Evolutionary conservation across 2,329 filamentous ascomycete species (phyloP).

Genomic region (Colletotrichum sp.): DNA sequence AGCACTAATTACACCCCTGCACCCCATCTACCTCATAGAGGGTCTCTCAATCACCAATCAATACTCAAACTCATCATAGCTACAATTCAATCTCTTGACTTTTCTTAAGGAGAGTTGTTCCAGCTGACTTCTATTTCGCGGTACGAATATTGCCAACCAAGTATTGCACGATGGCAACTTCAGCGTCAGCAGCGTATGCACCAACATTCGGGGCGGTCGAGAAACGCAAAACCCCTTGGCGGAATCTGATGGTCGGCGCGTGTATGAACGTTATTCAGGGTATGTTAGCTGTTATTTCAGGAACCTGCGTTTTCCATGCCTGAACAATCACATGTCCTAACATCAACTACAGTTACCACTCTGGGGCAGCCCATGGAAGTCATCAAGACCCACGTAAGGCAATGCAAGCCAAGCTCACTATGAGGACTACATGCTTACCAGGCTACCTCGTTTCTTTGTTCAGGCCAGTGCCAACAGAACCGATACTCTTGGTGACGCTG

Average conservation of each 20-base stretch:
- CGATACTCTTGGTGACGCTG: conserved; percentile 5
- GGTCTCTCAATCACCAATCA: neutral
- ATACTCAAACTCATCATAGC: too few species aligned
- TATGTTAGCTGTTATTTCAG: neutral
- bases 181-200: neutral
- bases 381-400: conserved; percentile 20
- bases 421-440: neutral
- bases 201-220: neutral
- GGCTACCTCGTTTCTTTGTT: neutral
- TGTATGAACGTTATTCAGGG: conserved; percentile 6
- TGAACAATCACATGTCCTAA: neutral
- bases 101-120: neutral
- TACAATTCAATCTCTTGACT: neutral
- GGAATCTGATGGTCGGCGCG: neutral
- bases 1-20: neutral
- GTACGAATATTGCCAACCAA: neutral
- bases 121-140: neutral
- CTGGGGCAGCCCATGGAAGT: conserved; percentile 23
- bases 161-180: neutral
- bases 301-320: neutral
- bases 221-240: neutral
- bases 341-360: conserved; percentile 3
- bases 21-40: neutral
- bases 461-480: neutral
- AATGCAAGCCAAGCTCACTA: neutral